Conservation (phyloP, 2,329 filamentous ascomycete genomes). For the Scopulariopsis brevicaulis region DNA sequence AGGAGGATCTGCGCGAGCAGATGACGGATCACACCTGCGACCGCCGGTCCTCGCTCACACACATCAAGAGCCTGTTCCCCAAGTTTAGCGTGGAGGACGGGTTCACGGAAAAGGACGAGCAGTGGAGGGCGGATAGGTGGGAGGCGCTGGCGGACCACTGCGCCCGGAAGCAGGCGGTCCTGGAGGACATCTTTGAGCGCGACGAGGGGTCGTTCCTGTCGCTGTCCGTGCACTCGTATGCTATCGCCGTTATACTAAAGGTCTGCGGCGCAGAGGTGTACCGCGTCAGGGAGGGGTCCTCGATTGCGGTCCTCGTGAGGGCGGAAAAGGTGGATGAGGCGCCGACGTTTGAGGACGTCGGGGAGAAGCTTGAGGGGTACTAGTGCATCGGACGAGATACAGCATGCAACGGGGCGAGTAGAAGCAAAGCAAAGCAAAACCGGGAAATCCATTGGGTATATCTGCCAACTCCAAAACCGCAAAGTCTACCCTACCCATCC, state of each 20-base stretch:
- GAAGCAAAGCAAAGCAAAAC: not conserved
- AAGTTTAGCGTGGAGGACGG: constrained; percentile 38
- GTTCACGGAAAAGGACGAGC: constrained; percentile 42
- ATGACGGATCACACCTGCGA: constrained; percentile 53
- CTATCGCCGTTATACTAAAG: constrained; percentile 27
- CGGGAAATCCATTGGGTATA: not conserved
- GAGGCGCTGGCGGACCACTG: constrained; percentile 38
- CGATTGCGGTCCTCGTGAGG: constrained; percentile 45
- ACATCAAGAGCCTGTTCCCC: constrained; percentile 37
- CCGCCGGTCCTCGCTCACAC: constrained; percentile 32
- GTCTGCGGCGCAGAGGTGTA: constrained; percentile 31
- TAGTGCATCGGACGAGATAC: not conserved
- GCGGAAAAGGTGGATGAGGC: constrained; percentile 12
- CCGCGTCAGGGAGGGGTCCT: constrained; percentile 34
- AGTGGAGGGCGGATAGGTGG: constrained; percentile 33
- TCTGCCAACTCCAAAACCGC: not conserved
- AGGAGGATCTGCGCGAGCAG: constrained; percentile 47
- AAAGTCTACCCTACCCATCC: too few relatives aligned
- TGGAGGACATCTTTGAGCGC: constrained; percentile 32
- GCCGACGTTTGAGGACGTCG: constrained; percentile 4
- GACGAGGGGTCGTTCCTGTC: constrained; percentile 29
- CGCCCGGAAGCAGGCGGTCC: constrained; percentile 23
- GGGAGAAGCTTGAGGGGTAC: constrained; percentile 1
- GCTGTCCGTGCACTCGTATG: constrained; percentile 36
- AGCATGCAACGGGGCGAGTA: not conserved